Evolutionary conservation across 2,329 filamentous ascomycete genomes (phyloP), one percentile per base, ranked within the genome.

Genomic region (Aspergillus melleus): DNA sequence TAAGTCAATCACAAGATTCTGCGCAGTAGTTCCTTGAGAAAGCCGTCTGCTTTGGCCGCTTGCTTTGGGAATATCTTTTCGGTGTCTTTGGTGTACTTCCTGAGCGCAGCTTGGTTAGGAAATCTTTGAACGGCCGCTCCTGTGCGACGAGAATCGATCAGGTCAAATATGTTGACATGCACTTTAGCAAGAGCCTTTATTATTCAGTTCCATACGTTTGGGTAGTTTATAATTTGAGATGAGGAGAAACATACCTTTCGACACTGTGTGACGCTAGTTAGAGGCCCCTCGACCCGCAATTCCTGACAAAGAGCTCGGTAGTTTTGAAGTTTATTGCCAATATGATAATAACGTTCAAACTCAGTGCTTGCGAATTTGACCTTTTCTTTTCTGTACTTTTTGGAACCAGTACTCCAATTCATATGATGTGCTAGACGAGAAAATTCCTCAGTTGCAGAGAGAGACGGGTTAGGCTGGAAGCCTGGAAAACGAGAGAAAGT

Each of bases 351-450:
- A n/a, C 16, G 36, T 42, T 11, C 16, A n/a, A 42, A 42, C 36
- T 42, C 16, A 42, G 16, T 42, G 14, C 36, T 42, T 42, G 36
- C 36, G 6, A 42, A 42, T 42, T n/a, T 42, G 36, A 6, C 36
- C 16, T 6, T 16, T 42, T 42, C 36, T 42, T 42, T 42, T 42
- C 36, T 42, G 36, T 42, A 42, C 8, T 11, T 42, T 42, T n/a
- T 42, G 16, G 36, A 50, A 50, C 54, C 46, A 56, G 54, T 56
- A 56, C 16, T 50, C 46, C 29, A 56, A 50, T 56, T 56, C 46
- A 50, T 55, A 50, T 56, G 14, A 56, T 56, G 46, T 56, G 54
- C 46, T 56, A 56, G 54, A 42, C 54, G 54, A 56, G 54, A 56
- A 56, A 56, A 50, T 42, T 56, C 54, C 29, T 50, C 46, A 20